Conservation (phyloP, 1,284 basidiomycete genomes). For the Ganoderma sinense region DNA sequence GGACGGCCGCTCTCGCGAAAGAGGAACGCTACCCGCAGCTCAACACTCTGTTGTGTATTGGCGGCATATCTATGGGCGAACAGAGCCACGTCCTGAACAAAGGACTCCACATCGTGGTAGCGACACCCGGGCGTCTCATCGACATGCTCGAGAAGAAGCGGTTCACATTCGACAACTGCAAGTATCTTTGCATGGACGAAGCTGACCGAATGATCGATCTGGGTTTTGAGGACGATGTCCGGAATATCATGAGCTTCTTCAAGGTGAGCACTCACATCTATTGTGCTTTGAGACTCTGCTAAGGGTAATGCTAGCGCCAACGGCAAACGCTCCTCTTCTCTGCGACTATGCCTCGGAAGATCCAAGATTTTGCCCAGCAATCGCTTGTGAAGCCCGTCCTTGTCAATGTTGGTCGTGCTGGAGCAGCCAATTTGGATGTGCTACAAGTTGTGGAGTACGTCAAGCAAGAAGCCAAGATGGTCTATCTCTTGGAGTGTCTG, state of each 20-base stretch:
- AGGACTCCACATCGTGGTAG: constrained; percentile 96
- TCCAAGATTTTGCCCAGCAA: constrained; percentile 98
- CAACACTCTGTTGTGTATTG: constrained; percentile 92
- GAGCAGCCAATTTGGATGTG: constrained; percentile 97
- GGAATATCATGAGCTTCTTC: constrained; percentile 99
- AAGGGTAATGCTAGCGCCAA: constrained; percentile 69
- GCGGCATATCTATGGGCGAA: constrained; percentile 97
- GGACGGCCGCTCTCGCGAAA: constrained; percentile 85
- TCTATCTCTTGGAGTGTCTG: constrained; percentile 95
- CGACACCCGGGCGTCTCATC: constrained; percentile 94
- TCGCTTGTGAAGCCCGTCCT: constrained; percentile 93
- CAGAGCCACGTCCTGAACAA: constrained; percentile 90
- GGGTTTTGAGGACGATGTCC: constrained; percentile 98
- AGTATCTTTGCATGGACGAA: constrained; percentile 98
- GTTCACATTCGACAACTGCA: constrained; percentile 92
- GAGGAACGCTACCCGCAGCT: constrained; percentile 86
- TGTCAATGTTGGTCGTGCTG: constrained; percentile 97
- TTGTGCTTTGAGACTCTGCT: not conserved
- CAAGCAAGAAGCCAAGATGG: constrained; percentile 99
- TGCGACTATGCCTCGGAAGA: constrained; percentile 98
- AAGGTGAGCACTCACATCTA: constrained; percentile 60
- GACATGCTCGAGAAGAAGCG: constrained; percentile 97
- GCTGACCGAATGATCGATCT: constrained; percentile 99
- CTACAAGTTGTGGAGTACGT: constrained; percentile 99
- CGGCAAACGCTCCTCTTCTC: constrained; percentile 97